Evolutionary conservation across 2,329 filamentous ascomycete genomes (phyloP), one percentile per base, ranked within the genome.

Genomic region (Lachnellula occidentalis): DNA sequence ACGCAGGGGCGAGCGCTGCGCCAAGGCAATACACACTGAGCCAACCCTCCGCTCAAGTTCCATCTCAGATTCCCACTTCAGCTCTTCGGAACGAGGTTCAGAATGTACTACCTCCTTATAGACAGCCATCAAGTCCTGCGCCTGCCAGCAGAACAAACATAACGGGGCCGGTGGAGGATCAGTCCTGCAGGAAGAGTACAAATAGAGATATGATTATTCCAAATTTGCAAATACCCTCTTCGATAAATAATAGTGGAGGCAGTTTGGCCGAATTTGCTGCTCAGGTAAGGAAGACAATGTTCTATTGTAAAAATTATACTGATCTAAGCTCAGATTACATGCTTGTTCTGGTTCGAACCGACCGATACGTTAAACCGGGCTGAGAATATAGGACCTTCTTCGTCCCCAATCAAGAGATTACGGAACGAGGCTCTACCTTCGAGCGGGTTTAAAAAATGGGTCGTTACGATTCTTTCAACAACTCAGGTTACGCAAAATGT

Each of bases 401-500:
- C 72, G 60, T 71, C 76, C 39, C 60, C 75, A 36, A 68, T 81
- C 46, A 73, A 79, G 53, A 74, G 80, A 34, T 76, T 96, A 8
- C 81, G 84, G 11, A 72, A 80, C 17, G 84, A 94, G 61, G 90
- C 92, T 9, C 80, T 86, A 47, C 91, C 92, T 0, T 85, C 85
- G 15, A 80, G 82, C 4, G 86, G 88, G 15, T 97, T 97, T 70
- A 83, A 86, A 66, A 95, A 95, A 79, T 97, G 94, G 94, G 90
- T 96, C 4, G 85, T 89, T 47, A 90, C 85, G 8, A 90, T 97
- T 53, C 77, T 99, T 17, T 88, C 90, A 0, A 97, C 94, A 0
- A 99, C 94, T 0, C 92, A 97, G 70, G 92, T 99, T 34, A 94
- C 92, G 50, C 91, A 94, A 66, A 97, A 97, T 66, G 94, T 99